Conservation (phyloP, 192 early-diverging fungal species). For the Rhizoclosmatium globosum region DNA sequence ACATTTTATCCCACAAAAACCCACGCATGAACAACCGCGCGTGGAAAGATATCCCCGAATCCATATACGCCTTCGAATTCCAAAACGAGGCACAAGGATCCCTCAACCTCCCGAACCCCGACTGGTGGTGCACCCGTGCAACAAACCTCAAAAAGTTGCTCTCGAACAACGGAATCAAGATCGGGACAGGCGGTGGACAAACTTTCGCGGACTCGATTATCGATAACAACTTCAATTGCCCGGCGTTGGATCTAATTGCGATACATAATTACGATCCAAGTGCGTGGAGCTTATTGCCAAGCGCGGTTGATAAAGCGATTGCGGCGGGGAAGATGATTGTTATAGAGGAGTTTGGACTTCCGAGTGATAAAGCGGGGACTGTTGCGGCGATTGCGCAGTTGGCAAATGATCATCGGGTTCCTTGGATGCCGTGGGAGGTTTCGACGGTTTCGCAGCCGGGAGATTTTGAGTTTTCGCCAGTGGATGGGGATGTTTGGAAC, state of each 20-base stretch:
- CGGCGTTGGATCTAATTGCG: slow-evolving; percentile 30
- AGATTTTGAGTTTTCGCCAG: not conserved
- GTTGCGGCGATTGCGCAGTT: not conserved
- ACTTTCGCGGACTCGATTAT: slow-evolving; percentile 4
- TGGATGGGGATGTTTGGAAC: not conserved
- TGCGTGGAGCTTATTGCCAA: too few species aligned
- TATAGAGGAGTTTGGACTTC: not conserved
- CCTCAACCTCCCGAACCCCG: not conserved
- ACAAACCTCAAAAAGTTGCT: slow-evolving; percentile 9
- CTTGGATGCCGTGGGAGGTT: not conserved
- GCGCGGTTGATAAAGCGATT: too few species aligned
- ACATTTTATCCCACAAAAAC: slow-evolving; percentile 32
- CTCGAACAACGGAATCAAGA: not conserved
- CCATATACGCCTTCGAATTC: slow-evolving; percentile 33
- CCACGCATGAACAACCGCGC: not conserved
- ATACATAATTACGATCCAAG: slow-evolving; percentile 20
- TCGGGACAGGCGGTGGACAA: slow-evolving; percentile 21
- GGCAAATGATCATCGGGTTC: not conserved
- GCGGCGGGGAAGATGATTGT: not conserved
- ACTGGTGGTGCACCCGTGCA: slow-evolving; percentile 37
- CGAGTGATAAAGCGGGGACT: not conserved
- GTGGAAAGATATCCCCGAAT: slow-evolving; percentile 26
- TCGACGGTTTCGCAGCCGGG: not conserved
- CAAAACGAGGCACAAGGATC: slow-evolving; percentile 36
- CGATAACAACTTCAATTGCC: slow-evolving; percentile 21